Evolutionary conservation across 2,329 filamentous ascomycete species (phyloP).

Genomic region (Monilinia fructicola): DNA sequence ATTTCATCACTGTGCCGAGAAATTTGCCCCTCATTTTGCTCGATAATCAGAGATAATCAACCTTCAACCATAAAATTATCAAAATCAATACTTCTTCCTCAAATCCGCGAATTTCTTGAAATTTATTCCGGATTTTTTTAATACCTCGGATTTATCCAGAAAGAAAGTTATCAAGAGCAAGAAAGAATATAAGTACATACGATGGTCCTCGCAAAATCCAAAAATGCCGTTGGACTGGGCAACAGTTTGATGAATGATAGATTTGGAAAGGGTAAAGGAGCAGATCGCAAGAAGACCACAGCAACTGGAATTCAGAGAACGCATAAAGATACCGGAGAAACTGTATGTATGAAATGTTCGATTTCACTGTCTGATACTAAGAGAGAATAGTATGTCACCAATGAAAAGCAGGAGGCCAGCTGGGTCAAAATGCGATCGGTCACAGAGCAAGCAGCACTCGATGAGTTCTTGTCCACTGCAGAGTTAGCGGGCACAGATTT

Average conservation of each 20-base stretch:
- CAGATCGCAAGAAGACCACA: slow-evolving; percentile 73
- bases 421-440: slow-evolving; percentile 99
- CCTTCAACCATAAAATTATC: slow-evolving; percentile 40
- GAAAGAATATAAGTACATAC: slow-evolving; percentile 24
- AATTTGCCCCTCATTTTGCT: slow-evolving; percentile 29
- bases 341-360: slow-evolving; percentile 46
- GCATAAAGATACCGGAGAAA: slow-evolving; percentile 77
- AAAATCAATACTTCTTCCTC: slow-evolving; percentile 14
- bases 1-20: slow-evolving; percentile 15
- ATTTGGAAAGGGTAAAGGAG: slow-evolving; percentile 88
- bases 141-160: neutral
- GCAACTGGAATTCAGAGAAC: slow-evolving; percentile 58
- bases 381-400: slow-evolving; percentile 72
- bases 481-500: slow-evolving; percentile 98
- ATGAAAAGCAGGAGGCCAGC: slow-evolving; percentile 82
- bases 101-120: slow-evolving; percentile 7
- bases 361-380: slow-evolving; percentile 33
- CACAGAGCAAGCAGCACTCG: slow-evolving; percentile 92
- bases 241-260: slow-evolving; percentile 99
- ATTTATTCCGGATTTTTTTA: too few relatives aligned
- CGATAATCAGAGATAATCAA: slow-evolving; percentile 31
- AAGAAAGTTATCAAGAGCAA: neutral
- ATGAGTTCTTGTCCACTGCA: slow-evolving; percentile 94
- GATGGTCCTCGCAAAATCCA: slow-evolving; percentile 86
- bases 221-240: slow-evolving; percentile 90